These are phyloP conservation scores for Aspergillus quadricinctus DNA, from an alignment of 2,329 filamentous ascomycete species.

Conservation along the genomic window DNA sequence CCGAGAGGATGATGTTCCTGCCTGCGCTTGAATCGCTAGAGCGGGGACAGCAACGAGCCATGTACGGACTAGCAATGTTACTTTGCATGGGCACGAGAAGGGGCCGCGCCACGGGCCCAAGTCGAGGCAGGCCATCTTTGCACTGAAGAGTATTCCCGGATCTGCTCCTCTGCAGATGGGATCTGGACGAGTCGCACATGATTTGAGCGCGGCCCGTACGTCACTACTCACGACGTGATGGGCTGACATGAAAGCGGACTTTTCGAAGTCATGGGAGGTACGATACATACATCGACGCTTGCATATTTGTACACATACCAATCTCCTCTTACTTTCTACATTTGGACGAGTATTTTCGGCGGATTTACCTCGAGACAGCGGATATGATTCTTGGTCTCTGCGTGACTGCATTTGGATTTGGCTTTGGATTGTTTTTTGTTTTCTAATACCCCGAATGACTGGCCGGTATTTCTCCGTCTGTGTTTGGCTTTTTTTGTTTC, in stretches of 20 bases:
- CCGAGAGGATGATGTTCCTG: neutral
- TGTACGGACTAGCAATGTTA: too few species aligned
- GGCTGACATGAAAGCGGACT: neutral
- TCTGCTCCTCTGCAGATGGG: too few species aligned
- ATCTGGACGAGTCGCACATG: too few species aligned
- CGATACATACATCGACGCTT: conserved; percentile 7
- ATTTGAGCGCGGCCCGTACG: too few species aligned
- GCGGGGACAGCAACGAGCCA: too few species aligned
- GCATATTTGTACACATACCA: conserved; percentile 9
- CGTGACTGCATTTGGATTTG: neutral
- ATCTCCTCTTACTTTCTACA: neutral
- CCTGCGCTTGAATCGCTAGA: neutral
- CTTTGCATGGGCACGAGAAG: too few species aligned
- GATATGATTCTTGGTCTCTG: conserved; percentile 1
- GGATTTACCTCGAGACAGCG: too few species aligned
- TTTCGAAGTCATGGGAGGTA: neutral
- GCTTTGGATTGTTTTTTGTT: conserved; percentile 5
- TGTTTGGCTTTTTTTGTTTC: neutral
- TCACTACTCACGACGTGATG: too few species aligned
- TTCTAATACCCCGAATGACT: conserved; percentile 15
- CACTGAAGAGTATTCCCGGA: too few species aligned
- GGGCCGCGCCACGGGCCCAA: too few species aligned
- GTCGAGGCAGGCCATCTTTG: too few species aligned
- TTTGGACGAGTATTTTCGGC: neutral
- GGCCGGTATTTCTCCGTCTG: conserved; percentile 6